Evolutionary conservation across 371 early-diverging fungal species (phyloP), one percentile per base, ranked within the genome.

Genomic region (Apophysomyces variabilis): DNA sequence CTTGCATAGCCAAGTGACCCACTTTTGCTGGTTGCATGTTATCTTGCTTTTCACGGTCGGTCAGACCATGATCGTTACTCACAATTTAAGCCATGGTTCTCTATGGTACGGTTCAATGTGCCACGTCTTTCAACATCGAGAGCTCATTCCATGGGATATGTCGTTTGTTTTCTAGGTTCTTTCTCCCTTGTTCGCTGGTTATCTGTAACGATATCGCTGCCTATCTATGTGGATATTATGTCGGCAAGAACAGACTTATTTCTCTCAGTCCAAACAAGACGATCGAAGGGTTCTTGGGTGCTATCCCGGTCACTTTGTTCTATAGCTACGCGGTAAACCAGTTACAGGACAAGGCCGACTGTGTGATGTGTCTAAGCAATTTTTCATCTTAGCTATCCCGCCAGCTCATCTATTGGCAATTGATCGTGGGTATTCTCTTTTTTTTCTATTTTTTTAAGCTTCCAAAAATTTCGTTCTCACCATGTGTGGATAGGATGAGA

Each of bases 201-300:
- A 57, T 73, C 7, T 62, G 64, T 4, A 78, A 78, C 59, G 78
- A 78, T 32, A 71, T 61, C 1, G 41, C 68, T 18, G 78, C 78
- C 16, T 78, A 69, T 57, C n/a, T 62, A 21, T 75, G 61, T 38
- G 78, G 78, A 0, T 59, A 38, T 26, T 37, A 8, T 3, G 58
- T 67, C 37, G 75, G 75, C 5, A 60, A 44, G 21, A 57, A 35
- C 8, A 58, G 38, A n/a, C 38, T 77, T 14, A 46, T 64, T 11
- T 21, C 35, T 12, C 37, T 72, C 1, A 71, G 75, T 32, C 78
- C 78, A 1, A 72, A 62, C 38, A 78, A 78, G 63, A 78, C 78
- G 0, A 5, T 68, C 0, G 78, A 78, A 65, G 78, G 78, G 5
- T 78, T 69, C 47, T 38, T 71, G 16, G 73, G 71, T 14, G 78